Evolutionary conservation across 2,329 filamentous ascomycete genomes (phyloP), one percentile per base, ranked within the genome.

Genomic region (Scortechinia acanthostroma): DNA sequence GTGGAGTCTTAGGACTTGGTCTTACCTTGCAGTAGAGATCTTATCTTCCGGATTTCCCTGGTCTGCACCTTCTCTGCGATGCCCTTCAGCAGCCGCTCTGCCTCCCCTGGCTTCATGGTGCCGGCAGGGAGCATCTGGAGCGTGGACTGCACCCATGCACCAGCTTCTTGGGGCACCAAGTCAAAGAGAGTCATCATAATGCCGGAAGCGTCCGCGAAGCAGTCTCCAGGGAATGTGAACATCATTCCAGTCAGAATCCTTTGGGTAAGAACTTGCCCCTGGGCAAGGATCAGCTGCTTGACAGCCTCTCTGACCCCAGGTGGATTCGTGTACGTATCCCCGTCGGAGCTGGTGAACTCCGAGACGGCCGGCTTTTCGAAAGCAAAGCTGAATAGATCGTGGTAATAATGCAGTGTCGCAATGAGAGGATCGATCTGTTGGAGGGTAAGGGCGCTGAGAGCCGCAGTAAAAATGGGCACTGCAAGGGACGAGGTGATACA

Each of bases 191-290:
- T 83, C 48, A 98, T 79, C 44, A 98, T 68, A n/a, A 95, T 88
- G 3, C 90, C 91, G 43, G 89, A 95, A 15, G 90, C 91, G 59
- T 98, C 93, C 0, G 91, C 84, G 58, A 97, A 95, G 66, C 91
- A 96, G 62, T 97, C 93, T 37, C 88, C 80, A 0, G 93, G 94
- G 67, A 98, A 98, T 1, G 86, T 94, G 61, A 96, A 96, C 91
- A 98, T 97, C 91, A 98, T 95, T 48, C 93, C 93, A 1, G 91
- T 93, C 69, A 98, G 75, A 47, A 95, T 83, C 51, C 91, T 86
- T 64, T 95, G 91, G 4, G 93, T 83, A 21, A 98, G 72, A 46
- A 80, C 69, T 56, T 89, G 83, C 28, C 93, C 90, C 51, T 90
- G 81, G 1, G 73, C 68, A 2, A 74, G 51, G 20, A 95, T 68